Conservation (phyloP, 345 rosid species). For the Trapa incisa region DNA sequence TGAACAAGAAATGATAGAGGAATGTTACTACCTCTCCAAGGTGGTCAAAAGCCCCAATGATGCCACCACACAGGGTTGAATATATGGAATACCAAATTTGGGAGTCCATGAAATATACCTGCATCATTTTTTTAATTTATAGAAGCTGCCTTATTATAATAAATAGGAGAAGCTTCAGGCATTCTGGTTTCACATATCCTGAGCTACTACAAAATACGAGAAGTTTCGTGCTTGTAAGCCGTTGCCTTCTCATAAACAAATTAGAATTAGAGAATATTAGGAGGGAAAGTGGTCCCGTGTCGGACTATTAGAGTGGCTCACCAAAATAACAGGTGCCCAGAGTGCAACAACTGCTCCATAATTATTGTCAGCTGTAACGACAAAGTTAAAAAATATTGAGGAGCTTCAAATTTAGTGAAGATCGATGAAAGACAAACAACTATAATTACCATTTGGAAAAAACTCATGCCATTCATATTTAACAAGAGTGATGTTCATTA, state of each 20-base stretch:
- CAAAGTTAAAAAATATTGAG: conserved; percentile 2
- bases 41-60: conserved; percentile 87
- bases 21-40: conserved; percentile 67
- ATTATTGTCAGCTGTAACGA: conserved; percentile 50
- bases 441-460: conserved; percentile 58
- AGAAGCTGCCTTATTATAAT: neutral
- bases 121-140: conserved; percentile 8
- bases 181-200: neutral
- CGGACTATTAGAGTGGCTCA: conserved; percentile 14
- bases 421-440: conserved; percentile 7
- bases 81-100: conserved; percentile 91
- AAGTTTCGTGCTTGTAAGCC: neutral
- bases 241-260: neutral
- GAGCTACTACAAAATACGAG: neutral
- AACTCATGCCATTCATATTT: conserved; percentile 84
- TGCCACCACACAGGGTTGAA: conserved; percentile 87
- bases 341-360: conserved; percentile 65
- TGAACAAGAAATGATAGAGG: neutral
- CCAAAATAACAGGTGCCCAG: conserved; percentile 79
- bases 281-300: neutral
- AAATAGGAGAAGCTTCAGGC: neutral
- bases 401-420: conserved; percentile 4
- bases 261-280: conserved; percentile 1
- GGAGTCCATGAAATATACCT: conserved; percentile 92
- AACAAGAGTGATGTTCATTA: conserved; percentile 56